Conservation (phyloP, 2,329 filamentous ascomycete genomes). For the Neurospora crassa region DNA sequence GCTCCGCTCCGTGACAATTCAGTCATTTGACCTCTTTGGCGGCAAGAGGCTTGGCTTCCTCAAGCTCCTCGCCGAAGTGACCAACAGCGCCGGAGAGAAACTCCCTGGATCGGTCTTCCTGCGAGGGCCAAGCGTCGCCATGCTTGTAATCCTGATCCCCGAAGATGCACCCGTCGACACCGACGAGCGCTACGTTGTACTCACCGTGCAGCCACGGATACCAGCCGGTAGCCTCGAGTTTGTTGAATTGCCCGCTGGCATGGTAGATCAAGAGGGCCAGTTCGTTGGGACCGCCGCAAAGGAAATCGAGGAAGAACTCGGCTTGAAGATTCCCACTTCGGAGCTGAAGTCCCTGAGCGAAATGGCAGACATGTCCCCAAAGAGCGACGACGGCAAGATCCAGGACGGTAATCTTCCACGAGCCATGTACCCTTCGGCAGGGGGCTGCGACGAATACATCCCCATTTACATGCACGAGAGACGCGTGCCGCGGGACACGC, state of each 20-base stretch:
- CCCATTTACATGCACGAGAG: slow-evolving; percentile 49
- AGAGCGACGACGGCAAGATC: slow-evolving; percentile 9
- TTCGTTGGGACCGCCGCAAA: slow-evolving; percentile 49
- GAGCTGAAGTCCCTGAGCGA: slow-evolving; percentile 43
- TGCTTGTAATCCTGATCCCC: slow-evolving; percentile 47
- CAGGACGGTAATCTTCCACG: slow-evolving; percentile 28
- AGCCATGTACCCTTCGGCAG: slow-evolving; percentile 48
- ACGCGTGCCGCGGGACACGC: slow-evolving; percentile 36
- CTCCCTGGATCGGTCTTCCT: slow-evolving; percentile 48
- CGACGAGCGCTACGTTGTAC: slow-evolving; percentile 44
- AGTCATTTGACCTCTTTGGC: slow-evolving; percentile 45
- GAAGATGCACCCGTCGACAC: slow-evolving; percentile 32
- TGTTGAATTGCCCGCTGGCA: slow-evolving; percentile 51
- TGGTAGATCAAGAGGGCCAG: slow-evolving; percentile 47
- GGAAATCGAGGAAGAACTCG: slow-evolving; percentile 53
- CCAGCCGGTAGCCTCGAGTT: slow-evolving; percentile 46
- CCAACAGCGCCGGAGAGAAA: slow-evolving; percentile 36
- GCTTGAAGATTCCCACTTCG: slow-evolving; percentile 37
- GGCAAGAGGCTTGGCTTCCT: slow-evolving; percentile 41
- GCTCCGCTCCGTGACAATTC: slow-evolving; percentile 40
- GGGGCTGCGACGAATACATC: slow-evolving; percentile 52
- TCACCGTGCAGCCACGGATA: slow-evolving; percentile 51
- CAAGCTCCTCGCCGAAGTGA: slow-evolving; percentile 40
- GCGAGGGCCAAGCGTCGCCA: slow-evolving; percentile 50
- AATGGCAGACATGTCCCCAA: slow-evolving; percentile 26